phyloP scores from a whole-genome alignment of 2,329 filamentous ascomycete species.

The Incumbomyces lentus region DNA sequence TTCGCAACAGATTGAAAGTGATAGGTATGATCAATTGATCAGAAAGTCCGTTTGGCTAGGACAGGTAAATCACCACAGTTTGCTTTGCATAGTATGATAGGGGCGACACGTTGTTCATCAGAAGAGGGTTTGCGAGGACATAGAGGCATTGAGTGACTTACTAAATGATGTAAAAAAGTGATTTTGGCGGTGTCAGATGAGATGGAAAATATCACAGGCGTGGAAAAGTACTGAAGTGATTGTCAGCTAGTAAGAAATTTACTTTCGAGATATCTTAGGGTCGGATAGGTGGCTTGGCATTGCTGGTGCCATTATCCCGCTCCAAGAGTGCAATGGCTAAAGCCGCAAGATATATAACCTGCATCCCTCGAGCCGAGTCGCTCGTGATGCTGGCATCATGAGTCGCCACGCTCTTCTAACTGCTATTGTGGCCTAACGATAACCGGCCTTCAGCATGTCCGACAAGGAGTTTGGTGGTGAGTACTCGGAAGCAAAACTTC shows the following conservation, averaged over 20 bases:
- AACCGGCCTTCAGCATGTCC: slow-evolving; percentile 32
- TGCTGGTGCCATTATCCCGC: no score
- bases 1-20: slow-evolving; percentile 5
- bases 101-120: slow-evolving; percentile 56
- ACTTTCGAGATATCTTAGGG: no score
- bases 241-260: no score
- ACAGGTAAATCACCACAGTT: slow-evolving; percentile 49
- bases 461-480: slow-evolving; percentile 42
- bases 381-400: slow-evolving; percentile 7
- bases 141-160: no score
- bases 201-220: no score
- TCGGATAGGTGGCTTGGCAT: no score
- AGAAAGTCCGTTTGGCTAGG: slow-evolving; percentile 52
- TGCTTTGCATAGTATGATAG: slow-evolving; percentile 44
- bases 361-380: background rate
- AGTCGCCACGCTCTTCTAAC: background rate
- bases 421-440: background rate
- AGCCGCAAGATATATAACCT: no score
- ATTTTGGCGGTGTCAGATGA: no score
- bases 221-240: no score
- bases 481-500: background rate
- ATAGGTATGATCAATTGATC: slow-evolving; percentile 24
- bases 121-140: slow-evolving; percentile 11
- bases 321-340: no score
- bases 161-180: no score